Base-by-base conservation (phyloP, 106 monocot species). In the Dendrobium catenatum region DNA sequence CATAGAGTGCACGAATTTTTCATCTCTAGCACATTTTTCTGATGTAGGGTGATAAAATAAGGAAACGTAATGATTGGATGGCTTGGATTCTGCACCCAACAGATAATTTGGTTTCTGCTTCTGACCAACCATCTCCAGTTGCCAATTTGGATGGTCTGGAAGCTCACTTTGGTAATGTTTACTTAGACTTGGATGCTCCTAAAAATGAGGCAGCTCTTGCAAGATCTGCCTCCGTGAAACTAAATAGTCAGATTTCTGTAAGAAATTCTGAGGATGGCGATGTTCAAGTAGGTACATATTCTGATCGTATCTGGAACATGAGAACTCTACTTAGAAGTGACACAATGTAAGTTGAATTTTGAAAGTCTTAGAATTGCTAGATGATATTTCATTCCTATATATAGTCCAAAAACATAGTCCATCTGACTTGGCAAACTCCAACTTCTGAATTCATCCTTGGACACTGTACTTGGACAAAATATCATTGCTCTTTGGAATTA, bases 1-100 rank as follows among this genome's bases (percentile, higher is more conserved):
- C 51, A 51, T 22, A n/a, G 22, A 22, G 61, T 16, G 29, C 33
- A 70, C 13, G 70, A 70, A 70, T 70, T 74, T 74, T 74, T n/a
- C 8, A 44, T 74, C 44, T 42, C 43, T 44, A 9, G 20, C 74
- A 17, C 41, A 74, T 42, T 44, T 20, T 19, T 19, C 20, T 74
- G 74, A 20, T 83, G 70, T 78, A 92, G 92, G 92, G 80, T 68
- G 89, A 89, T 48, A 89, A 81, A 80, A 84, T 92, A 61, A 83
- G 92, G 84, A 89, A 68, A 47, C 87, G 85, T 0, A 82, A 86
- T 79, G 86, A 88, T 76, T 92, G 92, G 92, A 82, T 58, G 80
- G 77, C 82, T 20, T 92, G 92, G 92, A 6, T 88, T 26, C 70
- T 89, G 29, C 83, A 80, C 26, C 74, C 79, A 31, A 37, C 54